Percentiles rank a stretch among this genome's conserved stretches.
These are phyloP conservation scores for Buddleja alternifolia DNA, from an alignment of 257 asterid species.

Conservation along the genomic window DNA sequence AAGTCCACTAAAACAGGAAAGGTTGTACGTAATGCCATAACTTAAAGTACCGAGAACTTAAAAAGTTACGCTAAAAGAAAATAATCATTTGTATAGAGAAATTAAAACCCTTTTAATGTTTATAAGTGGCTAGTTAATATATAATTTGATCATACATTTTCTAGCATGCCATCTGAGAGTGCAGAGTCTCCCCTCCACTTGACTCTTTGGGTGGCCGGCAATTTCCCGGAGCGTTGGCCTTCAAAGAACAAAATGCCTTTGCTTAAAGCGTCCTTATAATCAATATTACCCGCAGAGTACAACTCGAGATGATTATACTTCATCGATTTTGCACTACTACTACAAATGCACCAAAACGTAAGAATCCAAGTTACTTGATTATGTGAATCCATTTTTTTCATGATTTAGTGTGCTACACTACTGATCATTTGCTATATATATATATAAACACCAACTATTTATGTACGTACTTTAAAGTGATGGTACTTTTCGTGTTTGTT, in stretches of 20 bases:
- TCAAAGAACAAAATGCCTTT: conserved; percentile 82
- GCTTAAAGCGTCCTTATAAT: conserved; percentile 58
- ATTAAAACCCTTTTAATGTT: not conserved
- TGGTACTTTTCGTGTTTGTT: not conserved
- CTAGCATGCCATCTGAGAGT: conserved; percentile 57
- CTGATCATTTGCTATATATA: conserved; percentile 15
- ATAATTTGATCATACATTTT: conserved; percentile 38
- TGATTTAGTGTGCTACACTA: not conserved
- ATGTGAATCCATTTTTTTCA: conserved; percentile 15
- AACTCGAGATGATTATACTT: not conserved
- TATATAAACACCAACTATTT: not conserved
- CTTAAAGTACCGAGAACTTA: too few species aligned
- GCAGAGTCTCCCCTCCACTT: conserved; percentile 85
- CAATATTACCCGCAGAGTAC: conserved; percentile 1
- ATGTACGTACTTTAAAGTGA: not conserved
- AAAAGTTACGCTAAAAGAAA: too few species aligned
- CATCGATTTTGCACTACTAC: conserved; percentile 22
- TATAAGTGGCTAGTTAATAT: not conserved
- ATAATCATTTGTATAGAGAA: not conserved
- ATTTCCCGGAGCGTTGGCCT: conserved; percentile 80
- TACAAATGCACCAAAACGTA: conserved; percentile 30
- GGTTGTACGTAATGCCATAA: too few species aligned
- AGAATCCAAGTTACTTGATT: conserved; percentile 28
- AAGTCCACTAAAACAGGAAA: too few species aligned
- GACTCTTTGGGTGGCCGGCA: conserved; percentile 61